These are phyloP conservation scores for Chlorophyllum brunneum DNA, from an alignment of 768 basidiomycete genomes.

Conservation along the genomic window DNA sequence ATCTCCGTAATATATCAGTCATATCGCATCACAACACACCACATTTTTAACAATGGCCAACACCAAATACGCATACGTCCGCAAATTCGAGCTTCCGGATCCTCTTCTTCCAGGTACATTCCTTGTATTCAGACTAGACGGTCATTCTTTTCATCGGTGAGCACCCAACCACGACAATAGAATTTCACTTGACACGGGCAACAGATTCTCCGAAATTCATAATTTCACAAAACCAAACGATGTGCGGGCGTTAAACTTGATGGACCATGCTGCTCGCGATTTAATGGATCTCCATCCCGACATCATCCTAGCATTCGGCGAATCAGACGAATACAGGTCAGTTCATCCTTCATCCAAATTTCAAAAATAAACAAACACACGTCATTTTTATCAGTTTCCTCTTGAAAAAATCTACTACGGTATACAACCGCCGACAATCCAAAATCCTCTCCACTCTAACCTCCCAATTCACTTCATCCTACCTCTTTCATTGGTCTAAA, in stretches of 20 bases:
- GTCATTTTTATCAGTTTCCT: constrained; percentile 77
- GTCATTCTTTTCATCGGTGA: constrained; percentile 90
- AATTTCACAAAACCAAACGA: constrained; percentile 91
- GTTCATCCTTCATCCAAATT: constrained; percentile 12
- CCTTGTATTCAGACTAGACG: constrained; percentile 85
- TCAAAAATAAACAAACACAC: not conserved
- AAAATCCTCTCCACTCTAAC: constrained; percentile 85
- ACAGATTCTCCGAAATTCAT: constrained; percentile 83
- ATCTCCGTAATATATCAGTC: not conserved
- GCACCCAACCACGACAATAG: not conserved
- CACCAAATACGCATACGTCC: constrained; percentile 90
- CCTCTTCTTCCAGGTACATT: constrained; percentile 78
- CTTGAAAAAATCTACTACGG: constrained; percentile 62
- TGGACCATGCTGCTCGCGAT: constrained; percentile 84
- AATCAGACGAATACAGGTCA: constrained; percentile 96
- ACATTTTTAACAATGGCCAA: constrained; percentile 92
- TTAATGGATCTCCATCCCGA: constrained; percentile 84
- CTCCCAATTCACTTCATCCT: constrained; percentile 87
- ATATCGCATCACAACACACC: no score
- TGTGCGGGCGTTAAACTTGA: constrained; percentile 75
- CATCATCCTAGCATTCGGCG: constrained; percentile 85
- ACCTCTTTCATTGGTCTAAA: constrained; percentile 79
- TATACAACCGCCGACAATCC: constrained; percentile 84
- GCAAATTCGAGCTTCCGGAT: constrained; percentile 86
- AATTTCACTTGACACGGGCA: not conserved